Percentiles rank a stretch among this genome's conserved stretches.
Evolutionary conservation across 257 asterid species (phyloP).

Genomic region (Verbena officinalis): DNA sequence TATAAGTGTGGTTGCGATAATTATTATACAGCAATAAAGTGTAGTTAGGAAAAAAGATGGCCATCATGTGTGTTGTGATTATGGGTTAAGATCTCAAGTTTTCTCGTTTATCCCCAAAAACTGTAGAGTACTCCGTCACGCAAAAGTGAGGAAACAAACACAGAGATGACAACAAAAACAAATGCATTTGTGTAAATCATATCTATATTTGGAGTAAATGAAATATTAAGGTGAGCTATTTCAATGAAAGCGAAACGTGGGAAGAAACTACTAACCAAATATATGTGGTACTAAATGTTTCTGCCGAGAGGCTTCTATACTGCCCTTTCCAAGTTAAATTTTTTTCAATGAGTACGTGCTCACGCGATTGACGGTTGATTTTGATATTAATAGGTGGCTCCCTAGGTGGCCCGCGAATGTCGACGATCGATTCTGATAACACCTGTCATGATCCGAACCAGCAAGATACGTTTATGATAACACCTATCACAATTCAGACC

Average conservation of each 20-base stretch:
- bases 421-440: no score
- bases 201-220: conserved; percentile 9
- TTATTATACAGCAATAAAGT: conserved; percentile 37
- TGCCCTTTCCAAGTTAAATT: no score
- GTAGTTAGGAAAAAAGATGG: conserved; percentile 39
- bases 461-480: no score
- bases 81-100: conserved; percentile 26
- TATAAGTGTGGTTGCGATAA: conserved; percentile 31
- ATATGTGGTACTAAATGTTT: conserved; percentile 57
- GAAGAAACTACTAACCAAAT: conserved; percentile 54
- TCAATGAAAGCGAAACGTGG: conserved; percentile 62
- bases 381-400: no score
- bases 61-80: conserved; percentile 28
- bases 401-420: no score
- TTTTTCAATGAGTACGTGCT: no score
- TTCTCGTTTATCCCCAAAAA: conserved; percentile 42
- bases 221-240: conserved; percentile 27
- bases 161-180: conserved; percentile 48
- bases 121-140: conserved; percentile 37
- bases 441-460: no score
- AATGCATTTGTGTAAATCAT: conserved; percentile 6
- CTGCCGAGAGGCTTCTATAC: conserved; percentile 62
- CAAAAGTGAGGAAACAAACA: conserved; percentile 46
- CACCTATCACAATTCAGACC: no score
- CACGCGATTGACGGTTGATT: no score